phyloP scores from a whole-genome alignment of 2,329 filamentous ascomycete genomes.

The Fusarium sp. region DNA sequence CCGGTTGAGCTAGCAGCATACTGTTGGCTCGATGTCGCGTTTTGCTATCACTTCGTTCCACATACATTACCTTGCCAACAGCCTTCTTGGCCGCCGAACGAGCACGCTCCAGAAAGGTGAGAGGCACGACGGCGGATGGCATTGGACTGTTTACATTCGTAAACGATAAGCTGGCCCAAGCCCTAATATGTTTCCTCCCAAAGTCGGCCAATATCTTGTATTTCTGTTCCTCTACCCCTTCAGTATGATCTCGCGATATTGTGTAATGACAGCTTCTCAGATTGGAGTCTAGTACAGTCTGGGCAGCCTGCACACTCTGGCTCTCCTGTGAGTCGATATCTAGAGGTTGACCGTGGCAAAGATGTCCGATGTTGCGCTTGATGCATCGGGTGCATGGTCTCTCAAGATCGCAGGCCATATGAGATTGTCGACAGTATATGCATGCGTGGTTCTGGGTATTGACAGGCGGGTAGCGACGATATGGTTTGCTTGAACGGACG shows the following conservation, averaged over 20 bases:
- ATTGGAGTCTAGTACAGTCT: fast-evolving
- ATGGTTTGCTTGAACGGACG: fast-evolving
- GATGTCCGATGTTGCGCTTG: not conserved
- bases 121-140: too few species aligned
- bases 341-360: not conserved
- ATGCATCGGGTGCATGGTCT: not conserved
- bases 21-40: too few species aligned
- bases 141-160: fast-evolving
- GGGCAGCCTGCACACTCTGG: not conserved
- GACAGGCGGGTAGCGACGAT: not conserved
- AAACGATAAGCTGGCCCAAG: not conserved
- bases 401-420: fast-evolving
- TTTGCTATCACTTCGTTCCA: too few species aligned
- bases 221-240: fast-evolving
- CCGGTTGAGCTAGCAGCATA: too few species aligned
- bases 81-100: too few species aligned
- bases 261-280: fast-evolving
- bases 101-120: too few species aligned
- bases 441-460: not conserved
- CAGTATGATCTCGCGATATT: not conserved
- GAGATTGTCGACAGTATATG: not conserved
- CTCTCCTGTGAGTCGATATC: not conserved
- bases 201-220: not conserved
- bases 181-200: fast-evolving
- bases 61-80: too few species aligned